Percentiles rank a stretch among this genome's conserved stretches.
Evolutionary conservation across 2,329 filamentous ascomycete species (phyloP).

Genomic region (Nannizziopsis barbatae): DNA sequence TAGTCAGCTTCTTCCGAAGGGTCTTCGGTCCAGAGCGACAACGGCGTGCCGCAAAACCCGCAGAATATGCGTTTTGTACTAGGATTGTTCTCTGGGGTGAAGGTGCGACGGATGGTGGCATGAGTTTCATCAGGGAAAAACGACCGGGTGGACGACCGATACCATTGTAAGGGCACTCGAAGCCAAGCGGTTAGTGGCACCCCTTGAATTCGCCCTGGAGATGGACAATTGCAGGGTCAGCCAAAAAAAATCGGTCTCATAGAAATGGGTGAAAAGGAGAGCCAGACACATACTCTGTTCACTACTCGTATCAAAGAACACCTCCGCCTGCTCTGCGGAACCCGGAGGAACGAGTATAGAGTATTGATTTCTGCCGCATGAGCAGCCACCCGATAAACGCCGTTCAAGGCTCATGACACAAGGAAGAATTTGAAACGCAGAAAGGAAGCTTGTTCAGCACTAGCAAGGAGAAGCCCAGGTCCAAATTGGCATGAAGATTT

Average conservation of each 20-base stretch:
- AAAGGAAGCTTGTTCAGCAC: neutral
- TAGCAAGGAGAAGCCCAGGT: too few relatives aligned
- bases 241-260: neutral
- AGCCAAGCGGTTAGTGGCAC: constrained; percentile 70
- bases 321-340: constrained; percentile 47
- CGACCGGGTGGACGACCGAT: constrained; percentile 61
- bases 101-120: constrained; percentile 54
- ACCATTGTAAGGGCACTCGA: constrained; percentile 70
- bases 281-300: constrained; percentile 54
- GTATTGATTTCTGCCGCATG: constrained; percentile 78
- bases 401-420: constrained; percentile 12
- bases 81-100: constrained; percentile 49
- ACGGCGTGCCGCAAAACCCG: constrained; percentile 77
- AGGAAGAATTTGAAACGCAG: neutral
- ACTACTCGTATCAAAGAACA: constrained; percentile 63
- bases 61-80: constrained; percentile 68
- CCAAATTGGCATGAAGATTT: too few relatives aligned
- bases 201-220: constrained; percentile 51
- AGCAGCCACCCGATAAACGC: constrained; percentile 41
- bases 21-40: constrained; percentile 72
- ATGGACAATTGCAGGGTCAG: constrained; percentile 5
- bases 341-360: constrained; percentile 56
- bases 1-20: constrained; percentile 60
- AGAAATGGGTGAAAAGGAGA: neutral
- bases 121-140: constrained; percentile 69